Evolutionary conservation across 2,329 filamentous ascomycete species (phyloP).

Genomic region (Coniochaeta sp.): DNA sequence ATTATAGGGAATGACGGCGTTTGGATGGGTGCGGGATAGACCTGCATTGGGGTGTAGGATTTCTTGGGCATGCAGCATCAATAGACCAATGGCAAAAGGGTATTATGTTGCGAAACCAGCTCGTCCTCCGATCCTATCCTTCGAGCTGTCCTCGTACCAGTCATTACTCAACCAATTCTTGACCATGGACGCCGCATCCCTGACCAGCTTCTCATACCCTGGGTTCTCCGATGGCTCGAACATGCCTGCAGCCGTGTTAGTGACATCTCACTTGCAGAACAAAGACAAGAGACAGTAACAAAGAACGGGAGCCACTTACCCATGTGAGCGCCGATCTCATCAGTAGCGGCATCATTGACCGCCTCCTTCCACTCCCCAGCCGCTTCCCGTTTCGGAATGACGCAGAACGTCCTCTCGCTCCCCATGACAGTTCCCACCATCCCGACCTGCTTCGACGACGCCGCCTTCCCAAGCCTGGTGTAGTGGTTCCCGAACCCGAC

Average conservation of each 20-base stretch:
- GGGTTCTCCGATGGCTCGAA: constrained; percentile 68
- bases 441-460: constrained; percentile 41
- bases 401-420: constrained; percentile 80
- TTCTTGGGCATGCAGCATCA: too few species aligned
- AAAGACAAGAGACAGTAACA: neutral
- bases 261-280: neutral
- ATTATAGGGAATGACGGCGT: neutral
- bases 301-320: constrained; percentile 32
- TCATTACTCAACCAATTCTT: constrained; percentile 56
- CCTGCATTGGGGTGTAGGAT: neutral
- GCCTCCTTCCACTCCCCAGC: constrained; percentile 59
- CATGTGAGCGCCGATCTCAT: constrained; percentile 79
- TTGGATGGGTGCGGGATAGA: neutral
- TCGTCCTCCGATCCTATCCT: constrained; percentile 17
- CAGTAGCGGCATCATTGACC: constrained; percentile 70
- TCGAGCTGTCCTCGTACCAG: constrained; percentile 56
- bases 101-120: neutral
- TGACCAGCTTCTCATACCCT: constrained; percentile 61
- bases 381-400: constrained; percentile 54
- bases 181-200: constrained; percentile 58
- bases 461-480: constrained; percentile 69
- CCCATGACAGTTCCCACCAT: constrained; percentile 55
- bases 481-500: constrained; percentile 84
- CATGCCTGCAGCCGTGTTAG: constrained; percentile 45
- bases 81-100: neutral